Evolutionary conservation across 257 asterid genomes (phyloP), one percentile per base, ranked within the genome.

Genomic region (Misopates orontium): DNA sequence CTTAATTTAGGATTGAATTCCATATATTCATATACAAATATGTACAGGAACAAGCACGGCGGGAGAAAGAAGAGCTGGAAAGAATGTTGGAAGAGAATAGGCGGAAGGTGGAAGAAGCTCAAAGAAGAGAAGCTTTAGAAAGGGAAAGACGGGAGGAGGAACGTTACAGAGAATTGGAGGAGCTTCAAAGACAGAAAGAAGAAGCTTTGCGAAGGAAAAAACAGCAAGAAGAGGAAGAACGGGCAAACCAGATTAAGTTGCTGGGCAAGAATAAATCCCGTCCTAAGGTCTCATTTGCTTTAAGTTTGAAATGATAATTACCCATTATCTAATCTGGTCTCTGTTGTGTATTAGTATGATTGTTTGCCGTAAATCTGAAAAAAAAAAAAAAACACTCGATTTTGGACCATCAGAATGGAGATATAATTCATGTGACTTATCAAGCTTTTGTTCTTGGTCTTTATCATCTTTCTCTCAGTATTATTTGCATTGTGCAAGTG

Each of bases 201-300:
- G 98, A 88, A 80, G 95, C 96, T 19, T 22, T 90, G 79, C 77
- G 85, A 31, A 85, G 80, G 77, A 90, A 88, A 56, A 94, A 84
- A 65, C 91, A 83, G 67, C 82, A 86, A 69, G 99, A 95, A 74
- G 99, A 91, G 65, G 99, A 94, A 84, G 99, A 91, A 78, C 80
- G 89, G 18, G 84, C 93, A 0, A 94, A 94, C 63, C 99, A 86
- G 75, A 85, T 90, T 79, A 86, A 84, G 80, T 45, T 91, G 75
- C 76, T 88, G 78, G 99, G 99, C 51, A 94, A 94, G 94, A 88
- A 94, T 73, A 94, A 94, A 48, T 86, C 98, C 21, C 87, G 99
- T 47, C 99, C 99, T 0, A 94, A 91, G 82, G 24, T 91, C 68
- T 88, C 99, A 0, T 94, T 94, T 70, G 96, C 91, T 54, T 59